Conservation (phyloP, 1,284 basidiomycete genomes). For the Trichosporon inkin region DNA sequence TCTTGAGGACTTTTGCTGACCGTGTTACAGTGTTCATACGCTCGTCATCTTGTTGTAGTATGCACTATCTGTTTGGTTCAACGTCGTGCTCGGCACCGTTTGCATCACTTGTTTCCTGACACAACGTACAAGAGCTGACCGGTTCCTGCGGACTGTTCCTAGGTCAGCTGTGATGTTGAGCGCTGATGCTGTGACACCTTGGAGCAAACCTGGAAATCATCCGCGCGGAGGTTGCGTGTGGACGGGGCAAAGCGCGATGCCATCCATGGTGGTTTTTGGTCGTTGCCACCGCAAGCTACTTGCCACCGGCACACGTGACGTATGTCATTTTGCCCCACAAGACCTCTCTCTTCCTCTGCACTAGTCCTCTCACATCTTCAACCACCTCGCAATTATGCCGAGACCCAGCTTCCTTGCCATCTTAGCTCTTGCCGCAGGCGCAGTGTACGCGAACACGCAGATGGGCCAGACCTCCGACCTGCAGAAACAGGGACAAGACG, state of each 20-base stretch:
- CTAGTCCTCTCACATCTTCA: neutral
- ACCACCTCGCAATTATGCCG: neutral
- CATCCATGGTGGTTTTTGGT: too few species aligned
- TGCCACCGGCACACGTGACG: slow-evolving; percentile 3
- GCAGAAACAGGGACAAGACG: neutral
- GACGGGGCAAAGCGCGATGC: too few species aligned
- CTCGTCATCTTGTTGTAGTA: neutral
- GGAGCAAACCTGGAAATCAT: too few species aligned
- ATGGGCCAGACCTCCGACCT: slow-evolving; percentile 1
- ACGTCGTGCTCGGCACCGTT: neutral
- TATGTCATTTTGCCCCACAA: neutral
- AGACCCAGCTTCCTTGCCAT: neutral
- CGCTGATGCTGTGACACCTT: too few species aligned
- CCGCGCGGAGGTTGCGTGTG: too few species aligned
- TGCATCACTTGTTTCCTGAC: neutral
- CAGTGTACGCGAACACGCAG: slow-evolving; percentile 2
- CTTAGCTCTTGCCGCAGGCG: neutral
- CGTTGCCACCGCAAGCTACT: neutral
- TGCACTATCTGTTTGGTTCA: neutral
- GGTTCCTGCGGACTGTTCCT: neutral
- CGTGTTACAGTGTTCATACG: neutral
- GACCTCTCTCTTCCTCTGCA: neutral
- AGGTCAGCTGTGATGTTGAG: too few species aligned
- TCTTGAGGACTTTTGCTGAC: slow-evolving; percentile 12
- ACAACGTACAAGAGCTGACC: neutral